These are phyloP conservation scores for Fraxinus sp. DNA, from an alignment of 305 asterid genomes.

Conservation along the genomic window DNA sequence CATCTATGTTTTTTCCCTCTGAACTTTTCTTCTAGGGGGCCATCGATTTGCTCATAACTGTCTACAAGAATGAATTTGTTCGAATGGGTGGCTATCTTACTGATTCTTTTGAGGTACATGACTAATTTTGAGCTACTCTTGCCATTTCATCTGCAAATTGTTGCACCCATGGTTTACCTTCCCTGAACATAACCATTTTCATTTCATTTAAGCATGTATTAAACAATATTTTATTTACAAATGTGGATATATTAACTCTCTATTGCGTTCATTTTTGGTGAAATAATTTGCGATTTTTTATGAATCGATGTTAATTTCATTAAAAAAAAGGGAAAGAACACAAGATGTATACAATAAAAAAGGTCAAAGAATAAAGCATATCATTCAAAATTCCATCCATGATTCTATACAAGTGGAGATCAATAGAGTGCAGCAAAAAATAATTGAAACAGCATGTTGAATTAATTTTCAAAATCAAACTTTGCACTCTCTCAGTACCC, in stretches of 20 bases:
- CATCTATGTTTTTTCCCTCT: constrained; percentile 15
- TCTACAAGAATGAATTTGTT: constrained; percentile 50
- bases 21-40: constrained; percentile 47
- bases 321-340: background rate
- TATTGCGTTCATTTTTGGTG: background rate
- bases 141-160: background rate
- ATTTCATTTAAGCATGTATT: constrained; percentile 14
- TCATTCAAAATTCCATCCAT: background rate
- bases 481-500: background rate
- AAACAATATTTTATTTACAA: background rate
- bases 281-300: background rate
- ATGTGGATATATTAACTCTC: background rate
- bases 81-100: constrained; percentile 63
- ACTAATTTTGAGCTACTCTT: background rate
- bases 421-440: background rate
- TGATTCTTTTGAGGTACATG: constrained; percentile 43
- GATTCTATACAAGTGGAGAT: background rate
- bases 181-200: background rate
- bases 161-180: constrained; percentile 1
- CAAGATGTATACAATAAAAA: background rate
- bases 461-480: background rate
- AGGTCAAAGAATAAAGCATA: background rate
- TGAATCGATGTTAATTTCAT: background rate
- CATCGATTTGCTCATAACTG: constrained; percentile 48
- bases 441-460: background rate